These are phyloP conservation scores for Golubevia pallescens DNA, from an alignment of 1,284 basidiomycete species.

Conservation along the genomic window DNA sequence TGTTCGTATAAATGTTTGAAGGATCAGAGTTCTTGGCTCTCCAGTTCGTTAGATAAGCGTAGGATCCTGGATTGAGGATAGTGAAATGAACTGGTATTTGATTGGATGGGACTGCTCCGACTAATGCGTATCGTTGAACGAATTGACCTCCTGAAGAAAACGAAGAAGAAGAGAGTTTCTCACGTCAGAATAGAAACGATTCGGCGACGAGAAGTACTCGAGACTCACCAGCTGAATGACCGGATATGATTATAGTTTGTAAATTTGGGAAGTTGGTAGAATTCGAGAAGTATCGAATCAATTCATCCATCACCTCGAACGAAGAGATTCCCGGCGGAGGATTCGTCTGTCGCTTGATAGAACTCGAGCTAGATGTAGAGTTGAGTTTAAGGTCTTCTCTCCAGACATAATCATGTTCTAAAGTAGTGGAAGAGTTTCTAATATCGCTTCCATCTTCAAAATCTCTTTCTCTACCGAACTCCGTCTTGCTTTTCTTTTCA, in stretches of 20 bases:
- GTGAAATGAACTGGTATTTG: constrained; percentile 37
- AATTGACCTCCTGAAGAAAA: constrained; percentile 36
- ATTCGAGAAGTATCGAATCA: constrained; percentile 25
- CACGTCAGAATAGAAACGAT: neutral
- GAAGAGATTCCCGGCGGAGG: constrained; percentile 15
- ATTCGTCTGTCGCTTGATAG: constrained; percentile 10
- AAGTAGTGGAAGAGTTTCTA: too few relatives aligned
- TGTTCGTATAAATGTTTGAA: too few relatives aligned
- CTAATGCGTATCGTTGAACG: constrained; percentile 34
- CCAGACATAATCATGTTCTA: too few relatives aligned
- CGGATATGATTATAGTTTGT: constrained; percentile 37
- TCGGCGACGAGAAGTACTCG: too few relatives aligned
- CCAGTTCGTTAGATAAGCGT: constrained; percentile 25
- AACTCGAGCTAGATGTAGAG: constrained; percentile 11
- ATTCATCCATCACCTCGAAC: constrained; percentile 30
- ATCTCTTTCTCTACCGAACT: too few relatives aligned
- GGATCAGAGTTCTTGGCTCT: constrained; percentile 14
- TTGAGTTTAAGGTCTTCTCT: too few relatives aligned
- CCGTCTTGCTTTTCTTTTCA: too few relatives aligned
- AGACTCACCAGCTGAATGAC: constrained; percentile 15
- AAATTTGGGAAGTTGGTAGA: constrained; percentile 26
- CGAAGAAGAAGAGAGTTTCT: constrained; percentile 2
- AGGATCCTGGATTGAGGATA: constrained; percentile 39
- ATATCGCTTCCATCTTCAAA: too few relatives aligned
- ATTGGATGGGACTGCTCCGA: constrained; percentile 27